phyloP scores from a whole-genome alignment of 148 eudicot species.

The Amaranthus cruentus region DNA sequence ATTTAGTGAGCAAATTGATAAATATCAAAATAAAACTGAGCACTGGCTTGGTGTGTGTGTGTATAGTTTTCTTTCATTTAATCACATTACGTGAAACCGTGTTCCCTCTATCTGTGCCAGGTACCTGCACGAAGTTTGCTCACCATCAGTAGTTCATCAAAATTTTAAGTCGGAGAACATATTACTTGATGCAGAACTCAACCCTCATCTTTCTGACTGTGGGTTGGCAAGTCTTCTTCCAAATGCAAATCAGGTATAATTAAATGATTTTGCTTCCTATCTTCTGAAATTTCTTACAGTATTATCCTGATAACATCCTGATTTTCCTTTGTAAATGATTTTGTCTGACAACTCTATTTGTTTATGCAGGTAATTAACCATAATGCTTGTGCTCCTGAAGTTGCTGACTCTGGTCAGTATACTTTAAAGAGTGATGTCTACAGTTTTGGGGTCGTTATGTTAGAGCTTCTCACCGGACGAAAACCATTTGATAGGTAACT shows the following conservation, averaged over 20 bases:
- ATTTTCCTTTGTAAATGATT: not conserved
- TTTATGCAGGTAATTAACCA: constrained; percentile 55
- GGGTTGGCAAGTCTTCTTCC: constrained; percentile 74
- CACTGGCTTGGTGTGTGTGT: not conserved
- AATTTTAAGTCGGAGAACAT: constrained; percentile 92
- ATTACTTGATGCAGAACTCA: constrained; percentile 82
- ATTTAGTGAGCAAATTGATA: too few relatives aligned
- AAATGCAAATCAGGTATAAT: constrained; percentile 75
- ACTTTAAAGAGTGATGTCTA: constrained; percentile 87
- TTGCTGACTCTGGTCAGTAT: constrained; percentile 88
- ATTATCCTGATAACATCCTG: not conserved
- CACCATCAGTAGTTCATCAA: constrained; percentile 83
- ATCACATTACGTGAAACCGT: not conserved
- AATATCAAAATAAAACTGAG: too few relatives aligned
- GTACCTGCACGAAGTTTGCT: constrained; percentile 96
- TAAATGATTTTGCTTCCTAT: not conserved
- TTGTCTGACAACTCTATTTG: not conserved
- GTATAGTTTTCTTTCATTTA: not conserved
- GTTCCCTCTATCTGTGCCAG: constrained; percentile 33
- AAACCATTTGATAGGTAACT: constrained; percentile 81
- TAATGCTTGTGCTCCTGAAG: constrained; percentile 88
- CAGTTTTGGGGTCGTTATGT: constrained; percentile 93
- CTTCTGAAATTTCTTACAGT: not conserved
- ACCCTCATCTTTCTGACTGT: constrained; percentile 87
- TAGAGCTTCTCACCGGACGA: constrained; percentile 90